Percentiles rank a stretch among this genome's conserved stretches.
Conservation (phyloP, 495 filamentous ascomycete species). For the Xylaria venustula region DNA sequence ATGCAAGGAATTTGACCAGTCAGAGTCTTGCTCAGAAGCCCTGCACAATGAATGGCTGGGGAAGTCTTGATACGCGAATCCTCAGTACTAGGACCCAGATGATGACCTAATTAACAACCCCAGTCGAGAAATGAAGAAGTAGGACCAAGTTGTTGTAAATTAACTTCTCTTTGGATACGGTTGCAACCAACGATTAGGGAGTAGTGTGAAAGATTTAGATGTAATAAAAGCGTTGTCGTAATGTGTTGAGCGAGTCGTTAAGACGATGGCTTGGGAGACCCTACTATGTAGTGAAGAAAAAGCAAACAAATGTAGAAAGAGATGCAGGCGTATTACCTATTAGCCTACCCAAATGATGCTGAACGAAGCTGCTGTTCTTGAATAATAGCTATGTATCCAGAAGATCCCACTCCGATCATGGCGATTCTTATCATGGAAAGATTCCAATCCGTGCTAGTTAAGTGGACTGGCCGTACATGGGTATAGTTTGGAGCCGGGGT, state of each 20-base stretch:
- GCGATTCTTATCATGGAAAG: slow-evolving; percentile 32
- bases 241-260: neutral
- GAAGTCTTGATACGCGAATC: slow-evolving; percentile 13
- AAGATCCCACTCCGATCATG: slow-evolving; percentile 22
- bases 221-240: neutral
- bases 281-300: neutral
- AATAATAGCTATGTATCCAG: slow-evolving; percentile 18
- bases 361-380: slow-evolving; percentile 25
- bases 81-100: slow-evolving; percentile 1
- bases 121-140: neutral
- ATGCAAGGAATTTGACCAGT: slow-evolving; percentile 41
- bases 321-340: neutral
- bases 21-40: slow-evolving; percentile 32
- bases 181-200: neutral
- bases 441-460: slow-evolving; percentile 20
- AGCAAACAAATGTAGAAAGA: neutral
- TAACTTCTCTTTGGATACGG: neutral
- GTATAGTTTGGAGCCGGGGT: slow-evolving; percentile 33
- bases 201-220: neutral
- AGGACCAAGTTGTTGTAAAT: neutral
- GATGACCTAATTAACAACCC: slow-evolving; percentile 15
- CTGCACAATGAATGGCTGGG: slow-evolving; percentile 42
- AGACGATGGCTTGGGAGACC: neutral
- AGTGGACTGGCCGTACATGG: slow-evolving; percentile 28
- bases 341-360: slow-evolving; percentile 8